Base-by-base conservation (phyloP, 306 rosid genomes). In the Canavalia ensiformis region DNA sequence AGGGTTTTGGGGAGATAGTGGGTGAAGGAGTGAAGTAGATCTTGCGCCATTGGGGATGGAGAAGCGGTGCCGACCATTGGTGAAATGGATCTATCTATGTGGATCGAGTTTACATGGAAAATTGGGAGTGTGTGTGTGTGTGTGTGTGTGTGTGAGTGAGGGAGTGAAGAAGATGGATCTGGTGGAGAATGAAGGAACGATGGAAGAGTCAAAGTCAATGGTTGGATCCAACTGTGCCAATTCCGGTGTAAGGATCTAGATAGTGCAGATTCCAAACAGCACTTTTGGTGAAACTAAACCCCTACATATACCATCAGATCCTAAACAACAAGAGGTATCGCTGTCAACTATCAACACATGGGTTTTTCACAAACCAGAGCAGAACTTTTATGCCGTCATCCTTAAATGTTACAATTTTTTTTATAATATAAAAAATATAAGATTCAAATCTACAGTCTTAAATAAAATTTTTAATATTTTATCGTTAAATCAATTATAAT, bases 1-100 rank as follows among this genome's bases (percentile, higher is more conserved):
- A 95, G 49, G 76, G 88, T 75, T 87, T 93, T 90, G 29, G 84
- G 46, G 78, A 87, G 63, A 0, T 91, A 68, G 46, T 90, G 30
- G 58, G 11, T 7, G 13, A 44, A 13, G 18, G 72, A 73, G 50
- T 8, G 42, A 7, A 79, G 70, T 51, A 90, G 91, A 92, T 89
- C 93, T 50, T 87, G 74, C 33, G 87, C 82, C 75, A 72, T 73
- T 79, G 87, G 8, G 6, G 77, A 0, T 1, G 58, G 4, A 42
- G 72, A 25, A 5, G 33, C 76, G 28, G 64, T 85, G 30, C 59
- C 87, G 35, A 65, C 80, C 85, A 83, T 83, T n/a, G 46, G 1
- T 72, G 65, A 10, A 49, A 5, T 44, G 4, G 47, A 41, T 44
- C 29, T 52, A 41, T 44, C 29, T 52, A 51, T 49, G n/a, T 8